Percentiles rank a stretch among this genome's conserved stretches.
Evolutionary conservation across 768 basidiomycete genomes (phyloP).

Genomic region (Hydnum rufescens): DNA sequence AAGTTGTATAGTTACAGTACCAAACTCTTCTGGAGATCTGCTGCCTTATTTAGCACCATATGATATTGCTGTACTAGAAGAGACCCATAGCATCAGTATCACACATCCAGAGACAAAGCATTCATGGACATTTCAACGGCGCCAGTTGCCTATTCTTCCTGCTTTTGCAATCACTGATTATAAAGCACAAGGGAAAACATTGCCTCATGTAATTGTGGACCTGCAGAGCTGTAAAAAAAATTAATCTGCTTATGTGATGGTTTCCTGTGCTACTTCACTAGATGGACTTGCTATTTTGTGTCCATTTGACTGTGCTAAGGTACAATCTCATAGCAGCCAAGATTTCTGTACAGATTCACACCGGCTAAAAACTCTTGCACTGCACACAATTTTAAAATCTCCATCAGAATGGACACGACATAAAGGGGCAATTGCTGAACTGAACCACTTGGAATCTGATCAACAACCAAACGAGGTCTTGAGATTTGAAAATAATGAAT

Average conservation of each 20-base stretch:
- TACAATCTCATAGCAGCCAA: too few relatives aligned
- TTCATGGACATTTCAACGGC: constrained; percentile 13
- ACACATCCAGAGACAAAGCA: constrained; percentile 12
- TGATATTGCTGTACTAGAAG: constrained; percentile 14
- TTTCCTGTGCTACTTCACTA: constrained; percentile 18
- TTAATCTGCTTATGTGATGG: constrained; percentile 25
- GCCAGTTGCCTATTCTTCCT: constrained; percentile 21
- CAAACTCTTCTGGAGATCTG: constrained; percentile 2
- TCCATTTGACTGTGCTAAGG: too few relatives aligned
- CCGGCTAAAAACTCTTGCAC: too few relatives aligned
- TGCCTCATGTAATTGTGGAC: not conserved
- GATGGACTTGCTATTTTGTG: constrained; percentile 19
- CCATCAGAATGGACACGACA: too few relatives aligned
- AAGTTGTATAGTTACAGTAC: constrained; percentile 15
- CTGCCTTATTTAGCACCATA: constrained; percentile 12
- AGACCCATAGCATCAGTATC: constrained; percentile 13
- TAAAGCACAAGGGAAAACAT: constrained; percentile 23
- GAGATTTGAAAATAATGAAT: too few relatives aligned
- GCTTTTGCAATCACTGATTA: constrained; percentile 26
- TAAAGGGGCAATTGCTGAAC: too few relatives aligned
- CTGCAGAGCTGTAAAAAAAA: constrained; percentile 15
- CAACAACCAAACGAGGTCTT: too few relatives aligned
- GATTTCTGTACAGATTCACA: too few relatives aligned
- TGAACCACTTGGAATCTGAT: too few relatives aligned
- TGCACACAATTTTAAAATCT: too few relatives aligned